Evolutionary conservation across 805 yeast genomes (phyloP), one percentile per base, ranked within the genome.

Genomic region (Saccharomycopsis fibuligera): DNA sequence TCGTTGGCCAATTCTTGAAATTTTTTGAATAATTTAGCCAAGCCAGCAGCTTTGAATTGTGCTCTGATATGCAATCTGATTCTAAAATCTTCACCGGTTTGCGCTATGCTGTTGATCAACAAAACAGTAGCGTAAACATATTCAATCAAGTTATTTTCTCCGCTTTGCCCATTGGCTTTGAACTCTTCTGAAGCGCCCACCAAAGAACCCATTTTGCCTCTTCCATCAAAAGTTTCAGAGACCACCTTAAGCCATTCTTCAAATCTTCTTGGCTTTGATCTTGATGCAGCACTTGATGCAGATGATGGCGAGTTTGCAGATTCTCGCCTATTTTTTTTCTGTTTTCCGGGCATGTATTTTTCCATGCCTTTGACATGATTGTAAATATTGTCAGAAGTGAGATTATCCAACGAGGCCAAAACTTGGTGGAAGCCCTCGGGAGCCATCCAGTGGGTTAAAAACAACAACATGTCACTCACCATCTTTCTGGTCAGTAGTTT

Each of bases 161-260:
- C 74, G 22, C 65, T 65, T 9, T 62, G 57, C 0, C 79, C 77
- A 2, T 71, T 68, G 5, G 74, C 63, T 50, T 79, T 81, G 47
- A 79, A 74, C 56, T 91, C 97, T 8, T 83, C 93, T 50, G 87
- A 82, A 0, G 96, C 96, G 1, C 97, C 97, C 6, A 91, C 98
- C 58, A 83, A 64, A 0, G 96, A 86, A 9, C 96, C 96, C 75
- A 86, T 73, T 58, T 80, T 83, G 5, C 98, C 98, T 57, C 90
- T 75, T 2, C 96, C 96, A 49, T 81, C 87, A 39, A 88, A 58
- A 0, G 90, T 82, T 43, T 74, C 76, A 44, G 75, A 82, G 2
- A 87, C 81, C 10, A 79, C 67, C 43, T 68, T 65, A 40, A 87
- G 60, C 96, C 96, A 88, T 33, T 82, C 73, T 30, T 50, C 52